Evolutionary conservation across 345 rosid genomes (phyloP).

Genomic region (Eucalyptus marginata): DNA sequence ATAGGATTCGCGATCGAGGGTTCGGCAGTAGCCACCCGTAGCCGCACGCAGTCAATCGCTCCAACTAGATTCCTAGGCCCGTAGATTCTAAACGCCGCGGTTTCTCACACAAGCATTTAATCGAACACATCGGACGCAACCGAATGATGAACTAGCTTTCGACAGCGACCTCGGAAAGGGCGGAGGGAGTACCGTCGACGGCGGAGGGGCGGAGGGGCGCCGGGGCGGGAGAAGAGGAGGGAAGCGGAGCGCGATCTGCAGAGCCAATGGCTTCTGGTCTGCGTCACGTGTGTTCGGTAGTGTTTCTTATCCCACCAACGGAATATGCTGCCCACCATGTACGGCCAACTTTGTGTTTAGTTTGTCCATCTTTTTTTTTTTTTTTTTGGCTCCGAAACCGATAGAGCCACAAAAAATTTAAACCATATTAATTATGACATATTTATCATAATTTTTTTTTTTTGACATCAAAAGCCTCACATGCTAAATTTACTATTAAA

Average conservation of each 20-base stretch:
- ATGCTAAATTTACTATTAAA: too few species aligned
- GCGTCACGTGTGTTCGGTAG: neutral
- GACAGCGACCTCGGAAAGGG: neutral
- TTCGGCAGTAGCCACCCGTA: neutral
- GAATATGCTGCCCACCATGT: neutral
- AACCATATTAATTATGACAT: rapidly evolving
- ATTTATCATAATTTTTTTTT: neutral
- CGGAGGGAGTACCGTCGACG: neutral
- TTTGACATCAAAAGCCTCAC: rapidly evolving
- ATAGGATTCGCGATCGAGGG: neutral
- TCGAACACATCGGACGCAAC: neutral
- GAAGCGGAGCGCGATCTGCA: neutral
- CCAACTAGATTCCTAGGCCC: neutral
- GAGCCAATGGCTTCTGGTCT: neutral
- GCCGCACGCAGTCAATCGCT: neutral
- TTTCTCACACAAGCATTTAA: neutral
- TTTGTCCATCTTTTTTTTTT: neutral
- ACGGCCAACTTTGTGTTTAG: neutral
- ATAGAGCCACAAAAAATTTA: neutral
- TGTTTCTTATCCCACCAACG: neutral
- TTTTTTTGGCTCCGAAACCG: rapidly evolving
- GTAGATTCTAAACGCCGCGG: neutral
- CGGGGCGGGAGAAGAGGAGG: neutral
- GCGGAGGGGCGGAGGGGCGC: neutral
- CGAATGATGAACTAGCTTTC: neutral